Percentiles rank a stretch among this genome's conserved stretches.
phyloP scores from a whole-genome alignment of 2,329 filamentous ascomycete species.

The Rhinocladiella mackenziei region DNA sequence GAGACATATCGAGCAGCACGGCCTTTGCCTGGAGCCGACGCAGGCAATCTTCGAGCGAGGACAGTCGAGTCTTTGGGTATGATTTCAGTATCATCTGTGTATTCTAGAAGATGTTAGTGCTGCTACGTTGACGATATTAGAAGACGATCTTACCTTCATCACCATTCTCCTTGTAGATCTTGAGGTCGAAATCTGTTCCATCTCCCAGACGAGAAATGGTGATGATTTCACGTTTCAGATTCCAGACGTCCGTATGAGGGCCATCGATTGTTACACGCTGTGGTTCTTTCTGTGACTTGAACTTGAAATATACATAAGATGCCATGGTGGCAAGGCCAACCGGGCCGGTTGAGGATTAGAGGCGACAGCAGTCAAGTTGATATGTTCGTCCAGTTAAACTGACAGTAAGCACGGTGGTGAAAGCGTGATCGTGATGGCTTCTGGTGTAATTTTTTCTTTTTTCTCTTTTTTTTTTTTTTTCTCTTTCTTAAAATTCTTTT shows the following conservation, averaged over 20 bases:
- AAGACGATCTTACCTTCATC: conserved; percentile 66
- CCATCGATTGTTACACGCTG: conserved; percentile 94
- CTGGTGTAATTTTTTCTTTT: too few relatives aligned
- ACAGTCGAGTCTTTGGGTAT: conserved; percentile 94
- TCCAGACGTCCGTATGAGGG: conserved; percentile 95
- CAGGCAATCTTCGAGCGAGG: conserved; percentile 79
- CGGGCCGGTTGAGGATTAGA: not conserved
- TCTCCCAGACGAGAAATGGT: conserved; percentile 88
- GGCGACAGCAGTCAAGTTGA: conserved; percentile 8
- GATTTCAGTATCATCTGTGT: conserved; percentile 96
- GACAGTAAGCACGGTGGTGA: conserved; percentile 6
- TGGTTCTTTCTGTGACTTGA: conserved; percentile 97
- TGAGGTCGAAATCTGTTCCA: conserved; percentile 91
- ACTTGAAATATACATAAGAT: conserved; percentile 99
- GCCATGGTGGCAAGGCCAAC: conserved; percentile 59
- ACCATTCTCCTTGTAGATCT: conserved; percentile 88
- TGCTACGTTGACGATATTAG: conserved; percentile 15
- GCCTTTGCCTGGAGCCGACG: conserved; percentile 78
- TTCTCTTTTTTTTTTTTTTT: too few relatives aligned
- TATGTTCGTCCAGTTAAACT: conserved; percentile 3
- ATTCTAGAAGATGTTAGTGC: conserved; percentile 58
- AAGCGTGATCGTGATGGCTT: conserved; percentile 3
- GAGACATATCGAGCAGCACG: conserved; percentile 92
- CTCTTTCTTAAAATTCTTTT: conserved; percentile 9
- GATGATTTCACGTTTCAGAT: conserved; percentile 98